phyloP scores from a whole-genome alignment of 1,284 basidiomycete genomes.

The Puccinia polysora region DNA sequence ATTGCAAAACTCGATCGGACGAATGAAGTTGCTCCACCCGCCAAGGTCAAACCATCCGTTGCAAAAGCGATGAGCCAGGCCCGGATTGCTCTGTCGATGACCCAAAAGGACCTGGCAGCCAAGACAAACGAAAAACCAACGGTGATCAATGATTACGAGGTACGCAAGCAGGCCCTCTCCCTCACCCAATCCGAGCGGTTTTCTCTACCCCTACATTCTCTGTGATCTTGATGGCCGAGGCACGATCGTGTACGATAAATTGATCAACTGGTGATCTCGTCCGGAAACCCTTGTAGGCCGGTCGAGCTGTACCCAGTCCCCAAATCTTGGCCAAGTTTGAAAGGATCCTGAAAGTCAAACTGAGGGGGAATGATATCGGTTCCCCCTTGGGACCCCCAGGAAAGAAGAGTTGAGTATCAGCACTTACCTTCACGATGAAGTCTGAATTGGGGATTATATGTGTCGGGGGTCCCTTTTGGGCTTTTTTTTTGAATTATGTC shows the following conservation, averaged over 20 bases:
- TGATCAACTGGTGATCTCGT: too few relatives aligned
- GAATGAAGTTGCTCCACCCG: conserved; percentile 36
- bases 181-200: background rate
- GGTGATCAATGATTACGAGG: conserved; percentile 42
- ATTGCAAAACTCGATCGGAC: conserved; percentile 35
- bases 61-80: conserved; percentile 38
- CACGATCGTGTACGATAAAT: too few relatives aligned
- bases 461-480: background rate
- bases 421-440: background rate
- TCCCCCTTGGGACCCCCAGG: conserved; percentile 10
- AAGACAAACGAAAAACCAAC: conserved; percentile 34
- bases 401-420: conserved; percentile 9
- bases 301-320: conserved; percentile 30
- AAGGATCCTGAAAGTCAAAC: conserved; percentile 37
- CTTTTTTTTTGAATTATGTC: conserved; percentile 6
- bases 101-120: conserved; percentile 32
- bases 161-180: background rate
- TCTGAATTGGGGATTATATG: background rate
- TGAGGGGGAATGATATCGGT: conserved; percentile 37
- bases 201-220: background rate
- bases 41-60: conserved; percentile 26
- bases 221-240: background rate
- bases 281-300: too few relatives aligned
- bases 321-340: conserved; percentile 38
- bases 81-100: conserved; percentile 26